These are phyloP conservation scores for Scedosporium minutisporum DNA, from an alignment of 2,329 filamentous ascomycete genomes.

Conservation along the genomic window DNA sequence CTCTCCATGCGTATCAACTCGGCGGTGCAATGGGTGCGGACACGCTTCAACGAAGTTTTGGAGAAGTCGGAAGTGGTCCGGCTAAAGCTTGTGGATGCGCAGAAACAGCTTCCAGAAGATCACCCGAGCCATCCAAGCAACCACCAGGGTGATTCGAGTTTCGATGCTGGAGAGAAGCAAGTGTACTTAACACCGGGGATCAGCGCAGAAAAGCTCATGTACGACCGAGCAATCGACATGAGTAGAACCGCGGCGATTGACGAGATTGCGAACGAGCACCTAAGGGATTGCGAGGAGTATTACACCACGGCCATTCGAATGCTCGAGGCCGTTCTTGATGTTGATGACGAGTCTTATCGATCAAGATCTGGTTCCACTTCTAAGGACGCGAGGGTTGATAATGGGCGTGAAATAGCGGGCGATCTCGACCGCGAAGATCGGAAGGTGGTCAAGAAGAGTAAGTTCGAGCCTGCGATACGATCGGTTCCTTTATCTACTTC, in stretches of 20 bases:
- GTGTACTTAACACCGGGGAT: constrained; percentile 80
- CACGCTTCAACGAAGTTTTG: constrained; percentile 90
- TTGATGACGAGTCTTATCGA: constrained; percentile 46
- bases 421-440: constrained; percentile 60
- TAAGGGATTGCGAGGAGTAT: constrained; percentile 79
- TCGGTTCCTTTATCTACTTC: background rate
- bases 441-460: constrained; percentile 64
- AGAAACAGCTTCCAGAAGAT: constrained; percentile 71
- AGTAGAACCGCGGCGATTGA: constrained; percentile 89
- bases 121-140: constrained; percentile 83
- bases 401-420: constrained; percentile 22
- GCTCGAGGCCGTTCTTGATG: constrained; percentile 88
- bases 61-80: constrained; percentile 96
- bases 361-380: constrained; percentile 27
- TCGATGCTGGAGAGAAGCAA: constrained; percentile 61
- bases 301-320: constrained; percentile 91
- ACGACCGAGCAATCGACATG: constrained; percentile 95
- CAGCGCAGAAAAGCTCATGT: constrained; percentile 95
- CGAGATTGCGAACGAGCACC: constrained; percentile 85
- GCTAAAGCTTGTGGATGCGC: constrained; percentile 74
- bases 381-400: constrained; percentile 9
- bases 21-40: constrained; percentile 90
- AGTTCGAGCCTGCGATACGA: constrained; percentile 19
- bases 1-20: constrained; percentile 70
- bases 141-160: constrained; percentile 44